A percentile compares a stretch with the other conserved stretches of the same genome.
Conservation (phyloP, 257 asterid genomes). For the Gentiana macrophylla region DNA sequence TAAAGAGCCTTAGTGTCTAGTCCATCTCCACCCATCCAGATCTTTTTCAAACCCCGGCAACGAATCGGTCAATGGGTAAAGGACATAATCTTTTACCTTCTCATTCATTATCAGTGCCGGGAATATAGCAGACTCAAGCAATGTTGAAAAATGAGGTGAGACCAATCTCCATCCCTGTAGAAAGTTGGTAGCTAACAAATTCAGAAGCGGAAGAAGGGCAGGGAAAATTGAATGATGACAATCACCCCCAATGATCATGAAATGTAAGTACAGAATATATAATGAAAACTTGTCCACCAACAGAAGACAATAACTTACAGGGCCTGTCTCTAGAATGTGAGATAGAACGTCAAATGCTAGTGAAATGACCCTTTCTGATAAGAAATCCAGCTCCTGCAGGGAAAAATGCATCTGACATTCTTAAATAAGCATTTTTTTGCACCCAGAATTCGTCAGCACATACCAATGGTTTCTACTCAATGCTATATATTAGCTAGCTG, state of each 20-base stretch:
- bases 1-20: no score
- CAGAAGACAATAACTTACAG: slow-evolving; percentile 18
- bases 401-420: neutral
- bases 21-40: no score
- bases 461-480: no score
- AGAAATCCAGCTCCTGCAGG: slow-evolving; percentile 26
- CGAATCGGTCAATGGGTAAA: no score
- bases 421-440: no score
- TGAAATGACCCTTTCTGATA: slow-evolving; percentile 29
- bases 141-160: slow-evolving; percentile 28
- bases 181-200: neutral
- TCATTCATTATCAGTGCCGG: slow-evolving; percentile 30
- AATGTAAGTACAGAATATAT: no score
- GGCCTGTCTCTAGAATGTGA: slow-evolving; percentile 32
- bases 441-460: neutral
- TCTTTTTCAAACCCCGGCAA: no score
- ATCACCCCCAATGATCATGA: no score
- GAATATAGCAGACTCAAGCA: slow-evolving; percentile 28
- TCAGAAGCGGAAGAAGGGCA: slow-evolving; percentile 4
- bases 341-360: slow-evolving; percentile 32
- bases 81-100: slow-evolving; percentile 19
- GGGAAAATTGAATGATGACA: neutral
- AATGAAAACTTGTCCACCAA: neutral
- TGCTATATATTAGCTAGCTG: neutral
- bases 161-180: slow-evolving; percentile 38